Conservation (phyloP, 345 rosid species). For the Kandelia obovata region DNA sequence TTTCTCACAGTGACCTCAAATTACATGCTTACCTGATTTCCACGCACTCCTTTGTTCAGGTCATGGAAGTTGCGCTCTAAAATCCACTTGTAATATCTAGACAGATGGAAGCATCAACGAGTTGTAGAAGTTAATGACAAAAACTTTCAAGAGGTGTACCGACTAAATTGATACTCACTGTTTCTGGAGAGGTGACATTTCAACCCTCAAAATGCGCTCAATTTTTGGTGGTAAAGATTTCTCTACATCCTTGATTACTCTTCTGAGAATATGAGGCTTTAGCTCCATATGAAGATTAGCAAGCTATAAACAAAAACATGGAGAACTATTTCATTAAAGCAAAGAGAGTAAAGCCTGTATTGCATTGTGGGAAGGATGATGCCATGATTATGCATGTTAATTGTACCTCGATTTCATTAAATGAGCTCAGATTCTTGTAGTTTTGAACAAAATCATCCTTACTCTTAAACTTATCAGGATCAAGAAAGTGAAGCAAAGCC, state of each 20-base stretch:
- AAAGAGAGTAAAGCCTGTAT: background rate
- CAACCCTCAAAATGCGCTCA: slow-evolving; percentile 98
- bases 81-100: slow-evolving; percentile 98
- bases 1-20: background rate
- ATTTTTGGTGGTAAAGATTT: slow-evolving; percentile 98
- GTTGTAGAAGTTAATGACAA: background rate
- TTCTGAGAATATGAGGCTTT: slow-evolving; percentile 95
- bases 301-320: slow-evolving; percentile 50
- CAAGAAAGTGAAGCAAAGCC: slow-evolving; percentile 99
- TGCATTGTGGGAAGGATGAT: background rate
- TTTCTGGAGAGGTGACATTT: slow-evolving; percentile 99
- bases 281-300: slow-evolving; percentile 95
- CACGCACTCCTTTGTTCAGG: slow-evolving; percentile 98
- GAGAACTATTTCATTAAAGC: slow-evolving; percentile 2
- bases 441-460: slow-evolving; percentile 96
- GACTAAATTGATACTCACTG: slow-evolving; percentile 50
- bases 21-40: slow-evolving; percentile 78
- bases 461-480: slow-evolving; percentile 78
- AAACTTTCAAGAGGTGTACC: background rate
- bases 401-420: slow-evolving; percentile 86
- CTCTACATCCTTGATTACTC: slow-evolving; percentile 98
- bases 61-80: slow-evolving; percentile 98
- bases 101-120: slow-evolving; percentile 15
- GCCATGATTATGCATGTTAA: slow-evolving; percentile 9
- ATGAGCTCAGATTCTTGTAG: slow-evolving; percentile 96